These are phyloP conservation scores for Paecilomyces dactylethromorphus DNA, from an alignment of 2,329 filamentous ascomycete genomes.

Conservation along the genomic window DNA sequence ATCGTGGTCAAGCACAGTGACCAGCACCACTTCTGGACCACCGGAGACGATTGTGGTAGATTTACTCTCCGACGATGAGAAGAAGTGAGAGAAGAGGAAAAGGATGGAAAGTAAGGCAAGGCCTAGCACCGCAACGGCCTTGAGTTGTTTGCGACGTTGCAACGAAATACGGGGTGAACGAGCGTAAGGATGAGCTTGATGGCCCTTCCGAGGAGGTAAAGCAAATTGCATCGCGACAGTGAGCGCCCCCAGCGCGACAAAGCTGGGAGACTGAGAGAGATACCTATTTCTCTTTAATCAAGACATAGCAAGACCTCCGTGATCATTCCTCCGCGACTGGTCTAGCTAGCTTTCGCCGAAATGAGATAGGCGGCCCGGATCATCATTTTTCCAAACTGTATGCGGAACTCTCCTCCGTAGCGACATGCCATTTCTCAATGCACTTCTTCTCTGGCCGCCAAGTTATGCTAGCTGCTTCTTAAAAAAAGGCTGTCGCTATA, in stretches of 20 bases:
- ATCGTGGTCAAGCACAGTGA: conserved; percentile 72
- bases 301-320: not conserved
- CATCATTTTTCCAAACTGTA: not conserved
- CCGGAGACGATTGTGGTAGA: conserved; percentile 18
- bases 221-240: conserved; percentile 70
- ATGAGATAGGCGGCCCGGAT: not conserved
- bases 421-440: not conserved
- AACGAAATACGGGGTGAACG: conserved; percentile 35
- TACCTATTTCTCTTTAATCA: not conserved
- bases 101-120: conserved; percentile 21
- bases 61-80: conserved; percentile 18
- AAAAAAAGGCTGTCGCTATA: too few species aligned
- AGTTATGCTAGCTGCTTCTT: not conserved
- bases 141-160: conserved; percentile 56
- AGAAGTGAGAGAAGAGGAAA: conserved; percentile 30
- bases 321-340: not conserved
- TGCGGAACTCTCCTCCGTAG: not conserved
- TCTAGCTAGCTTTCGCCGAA: not conserved
- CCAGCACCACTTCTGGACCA: conserved; percentile 59
- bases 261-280: conserved; percentile 7
- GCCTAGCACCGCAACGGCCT: conserved; percentile 50
- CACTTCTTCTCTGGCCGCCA: not conserved
- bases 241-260: conserved; percentile 13
- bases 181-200: conserved; percentile 65
- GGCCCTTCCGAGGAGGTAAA: conserved; percentile 77